Base-by-base conservation (phyloP, 805 yeast species). In the Pichia gijzeniarum region DNA sequence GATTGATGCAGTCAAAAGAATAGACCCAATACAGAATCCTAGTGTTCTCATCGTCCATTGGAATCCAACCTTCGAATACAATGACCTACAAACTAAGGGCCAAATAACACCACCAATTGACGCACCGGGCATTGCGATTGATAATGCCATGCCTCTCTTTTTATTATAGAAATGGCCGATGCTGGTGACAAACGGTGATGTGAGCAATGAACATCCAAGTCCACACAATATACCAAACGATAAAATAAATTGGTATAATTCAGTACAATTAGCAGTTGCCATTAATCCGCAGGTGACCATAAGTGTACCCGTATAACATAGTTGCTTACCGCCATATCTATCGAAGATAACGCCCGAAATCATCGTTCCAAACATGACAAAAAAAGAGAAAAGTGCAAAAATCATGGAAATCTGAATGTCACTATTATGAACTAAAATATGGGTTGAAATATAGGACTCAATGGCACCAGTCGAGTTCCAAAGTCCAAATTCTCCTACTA, bases 391-490 rank as follows among this genome's bases (percentile, higher is more conserved):
- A 28, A 82, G 60, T 1, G 88, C 79, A 56, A 84, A 85, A 47
- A 84, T 75, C 93, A 91, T 85, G 1, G 86, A 77, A 4, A 82
- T 68, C 2, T 76, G 60, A 18, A 80, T 68, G 10, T 42, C 44
- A 14, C 77, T 67, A 19, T 69, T 59, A 30, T 68, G 51, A 6
- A 57, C 55, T 46, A 84, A 65, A 49, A 79, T 80, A 55, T 81
- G 73, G 16, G 62, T 60, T 3, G 76, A 63, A 2, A 83, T 71
- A 58, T 78, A 82, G 0, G 85, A 76, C 60, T 83, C 85, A 34
- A 83, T 69, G 1, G 80, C 82, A 44, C 89, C 88, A 12, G 76
- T 70, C 1, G 85, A 64, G 56, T 83, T 84, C 62, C 80, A 69
- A 25, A 84, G 52, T 1, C 95, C 95, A 56, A 82, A 76, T 4